Evolutionary conservation across 1,284 basidiomycete genomes (phyloP).

Genomic region (Mrakiaceae sp.): DNA sequence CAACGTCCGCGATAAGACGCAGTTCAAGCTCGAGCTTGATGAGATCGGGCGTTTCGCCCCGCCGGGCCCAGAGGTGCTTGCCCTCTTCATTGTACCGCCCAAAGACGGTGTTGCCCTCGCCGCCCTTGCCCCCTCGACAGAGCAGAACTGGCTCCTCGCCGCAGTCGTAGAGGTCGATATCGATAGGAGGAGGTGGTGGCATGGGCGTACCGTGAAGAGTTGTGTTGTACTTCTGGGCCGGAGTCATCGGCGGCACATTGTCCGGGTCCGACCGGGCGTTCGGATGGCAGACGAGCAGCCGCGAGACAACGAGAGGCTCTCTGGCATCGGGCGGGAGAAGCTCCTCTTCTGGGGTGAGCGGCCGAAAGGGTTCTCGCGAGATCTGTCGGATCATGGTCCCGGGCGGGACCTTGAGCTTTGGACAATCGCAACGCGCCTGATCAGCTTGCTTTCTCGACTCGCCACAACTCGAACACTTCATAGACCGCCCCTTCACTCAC

Average conservation of each 20-base stretch:
- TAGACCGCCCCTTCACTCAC: slow-evolving; percentile 20
- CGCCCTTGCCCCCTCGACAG: slow-evolving; percentile 68
- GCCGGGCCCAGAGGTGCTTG: slow-evolving; percentile 36
- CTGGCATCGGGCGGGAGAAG: slow-evolving; percentile 27
- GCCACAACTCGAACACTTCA: not conserved
- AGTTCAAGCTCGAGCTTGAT: slow-evolving; percentile 82
- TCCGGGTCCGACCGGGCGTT: not conserved
- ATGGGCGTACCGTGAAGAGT: slow-evolving; percentile 17
- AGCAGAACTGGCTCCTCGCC: slow-evolving; percentile 50
- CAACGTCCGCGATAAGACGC: slow-evolving; percentile 87
- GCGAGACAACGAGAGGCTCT: slow-evolving; percentile 6
- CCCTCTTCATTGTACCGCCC: slow-evolving; percentile 38
- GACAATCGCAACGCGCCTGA: not conserved
- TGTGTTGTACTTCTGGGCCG: slow-evolving; percentile 19
- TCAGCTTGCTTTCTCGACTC: not conserved
- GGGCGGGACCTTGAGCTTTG: slow-evolving; percentile 57
- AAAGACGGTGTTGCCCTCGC: slow-evolving; percentile 84
- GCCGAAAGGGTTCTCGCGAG: slow-evolving; percentile 47
- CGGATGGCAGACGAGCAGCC: slow-evolving; percentile 18
- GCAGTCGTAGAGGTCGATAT: slow-evolving; percentile 46
- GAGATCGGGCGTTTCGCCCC: slow-evolving; percentile 66
- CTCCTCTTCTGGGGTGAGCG: slow-evolving; percentile 41
- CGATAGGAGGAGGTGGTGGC: slow-evolving; percentile 44
- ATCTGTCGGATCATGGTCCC: slow-evolving; percentile 79
- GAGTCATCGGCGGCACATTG: slow-evolving; percentile 9